Conservation (phyloP, 2,329 filamentous ascomycete species). For the Pyrenophora tritici-repentis region DNA sequence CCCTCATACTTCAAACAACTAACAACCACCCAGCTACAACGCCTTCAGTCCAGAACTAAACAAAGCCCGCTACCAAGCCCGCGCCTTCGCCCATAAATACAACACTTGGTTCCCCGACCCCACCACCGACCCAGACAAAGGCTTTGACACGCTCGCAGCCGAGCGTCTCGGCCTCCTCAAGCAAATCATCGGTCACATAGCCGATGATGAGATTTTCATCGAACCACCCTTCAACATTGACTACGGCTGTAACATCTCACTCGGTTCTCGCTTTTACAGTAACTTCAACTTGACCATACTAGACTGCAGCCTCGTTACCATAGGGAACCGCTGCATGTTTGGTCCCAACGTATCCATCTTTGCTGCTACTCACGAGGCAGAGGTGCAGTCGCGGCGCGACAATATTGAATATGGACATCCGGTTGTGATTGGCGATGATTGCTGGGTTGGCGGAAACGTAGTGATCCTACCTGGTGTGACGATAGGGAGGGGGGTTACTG, state of each 20-base stretch:
- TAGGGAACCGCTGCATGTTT: conserved; percentile 58
- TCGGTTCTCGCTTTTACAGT: conserved; percentile 67
- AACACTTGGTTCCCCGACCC: conserved; percentile 54
- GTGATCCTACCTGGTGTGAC: conserved; percentile 75
- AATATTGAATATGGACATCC: conserved; percentile 57
- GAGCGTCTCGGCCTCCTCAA: conserved; percentile 34
- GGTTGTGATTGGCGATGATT: conserved; percentile 53
- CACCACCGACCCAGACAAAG: conserved; percentile 18
- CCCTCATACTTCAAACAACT: neutral
- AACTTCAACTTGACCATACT: conserved; percentile 62
- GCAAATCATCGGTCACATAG: conserved; percentile 39
- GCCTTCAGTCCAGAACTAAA: conserved; percentile 55
- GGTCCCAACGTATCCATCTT: conserved; percentile 60
- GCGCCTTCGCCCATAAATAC: conserved; percentile 62
- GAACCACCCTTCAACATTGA: conserved; percentile 67
- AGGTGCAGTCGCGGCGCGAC: conserved; percentile 53
- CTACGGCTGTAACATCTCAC: conserved; percentile 68
- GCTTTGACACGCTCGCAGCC: conserved; percentile 33
- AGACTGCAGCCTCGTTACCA: conserved; percentile 58
- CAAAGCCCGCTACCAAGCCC: conserved; percentile 59
- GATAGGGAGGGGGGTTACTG: conserved; percentile 72
- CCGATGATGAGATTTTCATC: conserved; percentile 52
- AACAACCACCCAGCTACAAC: conserved; percentile 54
- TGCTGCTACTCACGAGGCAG: conserved; percentile 58
- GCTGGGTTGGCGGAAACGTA: conserved; percentile 55